Percentiles rank a stretch among this genome's conserved stretches.
Evolutionary conservation across 2,329 filamentous ascomycete species (phyloP).

Genomic region (Teratosphaeria epicoccoides): DNA sequence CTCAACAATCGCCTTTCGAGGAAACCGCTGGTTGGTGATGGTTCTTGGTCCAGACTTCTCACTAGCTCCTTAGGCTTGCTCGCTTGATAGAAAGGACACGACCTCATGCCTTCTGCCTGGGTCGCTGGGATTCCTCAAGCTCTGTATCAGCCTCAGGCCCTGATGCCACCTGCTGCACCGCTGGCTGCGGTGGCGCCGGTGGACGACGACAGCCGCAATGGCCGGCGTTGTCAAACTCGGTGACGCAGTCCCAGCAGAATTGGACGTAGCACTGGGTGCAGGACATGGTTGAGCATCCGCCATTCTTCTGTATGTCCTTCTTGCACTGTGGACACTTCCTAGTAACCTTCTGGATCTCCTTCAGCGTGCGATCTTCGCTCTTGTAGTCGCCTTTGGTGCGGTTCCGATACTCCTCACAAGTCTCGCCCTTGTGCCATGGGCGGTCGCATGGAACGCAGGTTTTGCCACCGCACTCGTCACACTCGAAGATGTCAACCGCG

Average conservation of each 20-base stretch:
- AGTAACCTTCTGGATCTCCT: slow-evolving; percentile 10
- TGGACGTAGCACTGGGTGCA: slow-evolving; percentile 17
- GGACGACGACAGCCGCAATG: slow-evolving; percentile 3
- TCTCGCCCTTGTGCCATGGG: slow-evolving; percentile 23
- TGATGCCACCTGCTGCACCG: too few relatives aligned
- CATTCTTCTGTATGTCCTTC: slow-evolving; percentile 23
- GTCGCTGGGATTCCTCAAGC: too few relatives aligned
- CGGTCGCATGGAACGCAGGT: slow-evolving; percentile 23
- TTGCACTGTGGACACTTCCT: slow-evolving; percentile 23
- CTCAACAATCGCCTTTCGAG: too few relatives aligned
- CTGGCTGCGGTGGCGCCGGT: neutral
- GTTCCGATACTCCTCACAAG: slow-evolving; percentile 24
- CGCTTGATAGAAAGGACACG: too few relatives aligned
- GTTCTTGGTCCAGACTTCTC: too few relatives aligned
- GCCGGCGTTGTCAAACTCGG: slow-evolving; percentile 1
- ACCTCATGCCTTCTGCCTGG: too few relatives aligned
- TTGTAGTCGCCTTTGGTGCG: slow-evolving; percentile 15
- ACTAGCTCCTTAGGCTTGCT: too few relatives aligned
- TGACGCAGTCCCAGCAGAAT: slow-evolving; percentile 24
- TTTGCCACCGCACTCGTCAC: slow-evolving; percentile 18
- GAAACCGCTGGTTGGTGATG: too few relatives aligned
- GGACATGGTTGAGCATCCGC: slow-evolving; percentile 22
- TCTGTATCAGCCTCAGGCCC: too few relatives aligned
- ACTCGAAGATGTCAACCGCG: slow-evolving; percentile 21
- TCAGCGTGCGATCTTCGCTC: slow-evolving; percentile 21